These are phyloP conservation scores for Nakataea oryzae DNA, from an alignment of 2,329 filamentous ascomycete genomes.

Conservation along the genomic window DNA sequence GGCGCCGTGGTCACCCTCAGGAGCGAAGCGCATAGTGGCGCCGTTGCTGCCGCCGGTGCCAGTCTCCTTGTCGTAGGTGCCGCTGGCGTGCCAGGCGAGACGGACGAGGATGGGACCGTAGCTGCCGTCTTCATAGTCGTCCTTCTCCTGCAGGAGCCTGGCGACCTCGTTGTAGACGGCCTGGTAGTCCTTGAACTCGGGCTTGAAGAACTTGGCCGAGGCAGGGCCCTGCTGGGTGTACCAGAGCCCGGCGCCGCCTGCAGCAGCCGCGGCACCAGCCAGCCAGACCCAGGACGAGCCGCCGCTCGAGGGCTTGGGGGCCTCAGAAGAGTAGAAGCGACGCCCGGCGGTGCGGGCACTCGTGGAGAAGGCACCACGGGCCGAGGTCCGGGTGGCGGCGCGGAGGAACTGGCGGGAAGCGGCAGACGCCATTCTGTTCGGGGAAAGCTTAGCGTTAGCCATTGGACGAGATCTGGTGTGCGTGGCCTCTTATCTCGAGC, in stretches of 20 bases:
- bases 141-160: constrained; percentile 69
- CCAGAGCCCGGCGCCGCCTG: constrained; percentile 57
- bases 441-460: not conserved
- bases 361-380: constrained; percentile 48
- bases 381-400: constrained; percentile 46
- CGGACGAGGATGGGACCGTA: constrained; percentile 87
- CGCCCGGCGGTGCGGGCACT: constrained; percentile 48
- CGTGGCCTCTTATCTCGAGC: not conserved
- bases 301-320: constrained; percentile 38
- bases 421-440: constrained; percentile 28
- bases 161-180: constrained; percentile 89
- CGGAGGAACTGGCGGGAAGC: constrained; percentile 42
- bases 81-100: constrained; percentile 88
- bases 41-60: constrained; percentile 90
- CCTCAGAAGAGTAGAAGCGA: constrained; percentile 69
- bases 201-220: constrained; percentile 52
- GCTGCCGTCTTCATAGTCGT: constrained; percentile 93
- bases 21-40: constrained; percentile 90
- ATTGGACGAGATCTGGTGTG: not conserved
- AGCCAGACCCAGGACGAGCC: constrained; percentile 40
- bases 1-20: constrained; percentile 82
- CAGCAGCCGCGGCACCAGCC: constrained; percentile 47
- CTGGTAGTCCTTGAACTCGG: constrained; percentile 83
- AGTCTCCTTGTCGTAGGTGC: constrained; percentile 83
- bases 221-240: constrained; percentile 46